phyloP scores from a whole-genome alignment of 768 basidiomycete genomes.

The Tulasnella sp. region DNA sequence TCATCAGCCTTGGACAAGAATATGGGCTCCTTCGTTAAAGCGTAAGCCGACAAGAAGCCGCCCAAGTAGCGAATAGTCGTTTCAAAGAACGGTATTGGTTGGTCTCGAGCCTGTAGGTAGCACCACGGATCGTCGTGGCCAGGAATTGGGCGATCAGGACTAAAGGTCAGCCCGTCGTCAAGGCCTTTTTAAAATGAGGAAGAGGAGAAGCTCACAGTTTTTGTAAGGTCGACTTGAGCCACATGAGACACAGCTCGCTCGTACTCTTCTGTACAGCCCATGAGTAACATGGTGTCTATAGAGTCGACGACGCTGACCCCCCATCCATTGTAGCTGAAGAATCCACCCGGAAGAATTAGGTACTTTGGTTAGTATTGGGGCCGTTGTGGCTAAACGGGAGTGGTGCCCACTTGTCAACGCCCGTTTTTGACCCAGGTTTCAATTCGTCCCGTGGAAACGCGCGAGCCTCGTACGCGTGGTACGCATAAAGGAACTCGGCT shows the following conservation, averaged over 20 bases:
- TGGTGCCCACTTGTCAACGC: constrained; percentile 21
- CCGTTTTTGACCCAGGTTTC: constrained; percentile 22
- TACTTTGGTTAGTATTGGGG: not conserved
- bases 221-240: constrained; percentile 18
- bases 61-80: constrained; percentile 46
- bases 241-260: constrained; percentile 33
- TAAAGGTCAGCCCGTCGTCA: not conserved
- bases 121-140: not conserved
- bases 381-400: not conserved
- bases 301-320: constrained; percentile 38
- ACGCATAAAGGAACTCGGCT: constrained; percentile 26
- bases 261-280: constrained; percentile 39
- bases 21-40: constrained; percentile 33
- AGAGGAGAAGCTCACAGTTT: constrained; percentile 11
- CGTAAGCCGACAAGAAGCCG: constrained; percentile 39
- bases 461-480: constrained; percentile 24
- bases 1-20: constrained; percentile 35
- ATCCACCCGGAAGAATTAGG: not conserved
- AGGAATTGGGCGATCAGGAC: not conserved
- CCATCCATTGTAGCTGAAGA: constrained; percentile 27
- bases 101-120: not conserved
- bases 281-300: constrained; percentile 38
- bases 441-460: constrained; percentile 27
- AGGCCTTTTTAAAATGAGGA: not conserved
- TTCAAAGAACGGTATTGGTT: constrained; percentile 29